These are phyloP conservation scores for Pseudomassariella vexata DNA, from an alignment of 2,329 filamentous ascomycete genomes.

Conservation along the genomic window DNA sequence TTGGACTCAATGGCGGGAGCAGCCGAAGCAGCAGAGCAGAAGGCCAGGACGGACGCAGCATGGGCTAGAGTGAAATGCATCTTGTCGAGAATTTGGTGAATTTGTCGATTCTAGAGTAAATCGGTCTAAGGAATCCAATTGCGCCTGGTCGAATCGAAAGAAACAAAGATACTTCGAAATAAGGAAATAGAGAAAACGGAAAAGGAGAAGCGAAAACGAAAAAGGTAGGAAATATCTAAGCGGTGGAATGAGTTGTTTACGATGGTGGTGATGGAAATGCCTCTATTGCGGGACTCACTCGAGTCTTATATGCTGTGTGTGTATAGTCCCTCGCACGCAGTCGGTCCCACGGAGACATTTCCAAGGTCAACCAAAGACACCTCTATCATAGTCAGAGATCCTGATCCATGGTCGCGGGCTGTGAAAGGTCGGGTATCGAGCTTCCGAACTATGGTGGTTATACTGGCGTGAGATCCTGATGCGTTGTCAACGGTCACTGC, in stretches of 20 bases:
- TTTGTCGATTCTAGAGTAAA: conserved; percentile 1
- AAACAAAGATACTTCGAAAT: conserved; percentile 8
- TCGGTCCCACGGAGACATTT: no score
- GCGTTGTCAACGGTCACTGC: no score
- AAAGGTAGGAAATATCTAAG: conserved; percentile 5
- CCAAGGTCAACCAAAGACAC: no score
- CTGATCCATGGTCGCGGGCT: no score
- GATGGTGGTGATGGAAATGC: conserved; percentile 6
- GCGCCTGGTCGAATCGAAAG: conserved; percentile 3
- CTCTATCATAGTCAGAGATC: no score
- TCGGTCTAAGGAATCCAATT: conserved; percentile 1
- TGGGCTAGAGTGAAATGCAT: conserved; percentile 29
- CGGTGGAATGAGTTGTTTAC: conserved; percentile 1
- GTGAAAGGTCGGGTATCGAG: no score
- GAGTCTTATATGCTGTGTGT: conserved; percentile 2
- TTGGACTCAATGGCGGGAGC: not conserved
- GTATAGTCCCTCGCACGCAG: no score
- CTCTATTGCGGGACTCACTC: not conserved
- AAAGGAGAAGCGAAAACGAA: conserved; percentile 7
- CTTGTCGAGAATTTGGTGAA: conserved; percentile 13
- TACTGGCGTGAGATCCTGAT: no score
- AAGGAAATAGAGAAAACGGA: conserved; percentile 8
- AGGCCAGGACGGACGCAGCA: conserved; percentile 32
- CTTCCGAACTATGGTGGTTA: no score
- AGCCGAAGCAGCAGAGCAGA: conserved; percentile 24